These are phyloP conservation scores for Ceratocystiopsis brevicomis DNA, from an alignment of 2,329 filamentous ascomycete genomes.

Conservation along the genomic window DNA sequence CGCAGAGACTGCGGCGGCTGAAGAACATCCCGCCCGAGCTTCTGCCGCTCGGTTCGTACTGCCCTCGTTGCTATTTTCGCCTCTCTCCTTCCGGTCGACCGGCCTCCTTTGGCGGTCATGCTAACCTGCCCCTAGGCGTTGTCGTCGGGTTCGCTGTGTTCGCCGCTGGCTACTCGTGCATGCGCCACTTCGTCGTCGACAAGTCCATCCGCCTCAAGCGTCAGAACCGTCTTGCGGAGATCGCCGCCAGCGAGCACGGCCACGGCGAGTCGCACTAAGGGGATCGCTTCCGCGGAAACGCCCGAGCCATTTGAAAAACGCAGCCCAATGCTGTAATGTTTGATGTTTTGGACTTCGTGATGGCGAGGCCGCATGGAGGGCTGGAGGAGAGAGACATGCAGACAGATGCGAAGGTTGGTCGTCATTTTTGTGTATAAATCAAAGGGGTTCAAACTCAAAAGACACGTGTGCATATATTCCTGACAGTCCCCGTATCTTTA, in stretches of 20 bases:
- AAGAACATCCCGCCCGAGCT: conserved; percentile 86
- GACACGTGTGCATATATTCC: too few relatives aligned
- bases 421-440: conserved; percentile 1
- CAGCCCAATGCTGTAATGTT: background rate
- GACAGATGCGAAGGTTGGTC: background rate
- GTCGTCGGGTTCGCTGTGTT: conserved; percentile 72
- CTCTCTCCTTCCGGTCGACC: conserved; percentile 20
- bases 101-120: background rate
- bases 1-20: conserved; percentile 78
- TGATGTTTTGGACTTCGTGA: background rate
- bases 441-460: background rate
- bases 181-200: conserved; percentile 69
- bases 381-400: background rate
- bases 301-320: too few relatives aligned
- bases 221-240: conserved; percentile 35
- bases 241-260: conserved; percentile 18
- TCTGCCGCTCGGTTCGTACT: conserved; percentile 58
- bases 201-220: conserved; percentile 79
- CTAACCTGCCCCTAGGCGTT: conserved; percentile 36
- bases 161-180: conserved; percentile 66
- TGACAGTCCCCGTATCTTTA: too few relatives aligned
- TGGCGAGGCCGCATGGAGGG: background rate
- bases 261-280: too few relatives aligned
- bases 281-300: too few relatives aligned
- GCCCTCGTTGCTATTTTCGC: too few relatives aligned